Conservation (phyloP, 1,284 basidiomycete species). For the Rhodotorula sp. region DNA sequence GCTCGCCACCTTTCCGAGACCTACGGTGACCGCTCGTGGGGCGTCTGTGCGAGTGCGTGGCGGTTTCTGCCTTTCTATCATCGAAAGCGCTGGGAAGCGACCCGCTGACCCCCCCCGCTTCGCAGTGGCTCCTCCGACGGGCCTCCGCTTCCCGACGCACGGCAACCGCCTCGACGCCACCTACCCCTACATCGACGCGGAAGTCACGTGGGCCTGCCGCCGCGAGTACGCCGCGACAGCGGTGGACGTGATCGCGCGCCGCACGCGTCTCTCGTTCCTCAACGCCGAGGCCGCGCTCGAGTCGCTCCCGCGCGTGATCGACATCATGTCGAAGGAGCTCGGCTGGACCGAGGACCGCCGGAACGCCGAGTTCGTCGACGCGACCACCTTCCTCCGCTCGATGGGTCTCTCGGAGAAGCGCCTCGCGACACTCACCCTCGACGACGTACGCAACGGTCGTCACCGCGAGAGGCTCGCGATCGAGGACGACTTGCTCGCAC, state of each 20-base stretch:
- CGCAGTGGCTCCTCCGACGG: constrained; percentile 67
- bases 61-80: too few relatives aligned
- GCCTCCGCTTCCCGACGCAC: constrained; percentile 77
- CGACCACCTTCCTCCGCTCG: constrained; percentile 50
- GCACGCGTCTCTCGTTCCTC: constrained; percentile 87
- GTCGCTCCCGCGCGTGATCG: constrained; percentile 79
- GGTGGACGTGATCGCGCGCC: constrained; percentile 86
- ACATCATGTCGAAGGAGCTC: constrained; percentile 85
- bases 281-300: constrained; percentile 84
- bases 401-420: constrained; percentile 47
- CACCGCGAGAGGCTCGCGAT: constrained; percentile 24
- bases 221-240: constrained; percentile 90
- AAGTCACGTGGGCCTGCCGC: constrained; percentile 76
- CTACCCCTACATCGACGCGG: constrained; percentile 91
- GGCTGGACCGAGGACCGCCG: constrained; percentile 67
- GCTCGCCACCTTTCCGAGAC: constrained; percentile 89
- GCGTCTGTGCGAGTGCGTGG: constrained; percentile 65
- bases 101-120: too few relatives aligned
- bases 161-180: constrained; percentile 70
- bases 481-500: constrained; percentile 25
- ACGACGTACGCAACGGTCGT: constrained; percentile 42
- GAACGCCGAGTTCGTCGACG: constrained; percentile 59
- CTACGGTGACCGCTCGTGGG: constrained; percentile 96
- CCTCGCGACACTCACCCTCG: constrained; percentile 32
- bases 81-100: too few relatives aligned